phyloP scores from a whole-genome alignment of 2,329 filamentous ascomycete genomes.

The Dactylellina cionopaga region DNA sequence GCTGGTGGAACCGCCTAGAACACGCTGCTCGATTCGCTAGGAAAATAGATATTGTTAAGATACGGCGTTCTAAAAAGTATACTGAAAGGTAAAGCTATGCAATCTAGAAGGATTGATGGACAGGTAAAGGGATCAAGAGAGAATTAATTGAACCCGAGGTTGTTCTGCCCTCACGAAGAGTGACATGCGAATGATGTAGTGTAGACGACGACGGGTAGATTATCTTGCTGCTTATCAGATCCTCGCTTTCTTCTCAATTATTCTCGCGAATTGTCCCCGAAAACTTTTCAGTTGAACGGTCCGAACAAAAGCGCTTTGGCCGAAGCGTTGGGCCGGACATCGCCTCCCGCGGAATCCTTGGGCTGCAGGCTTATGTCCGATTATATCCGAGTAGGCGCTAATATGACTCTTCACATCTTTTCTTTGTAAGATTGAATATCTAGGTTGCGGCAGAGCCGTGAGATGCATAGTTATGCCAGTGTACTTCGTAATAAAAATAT shows the following conservation, averaged over 20 bases:
- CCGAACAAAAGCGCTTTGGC: slow-evolving; percentile 2
- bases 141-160: slow-evolving; percentile 27
- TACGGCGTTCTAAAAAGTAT: background rate
- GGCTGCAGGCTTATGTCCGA: background rate
- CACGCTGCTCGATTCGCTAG: slow-evolving; percentile 5
- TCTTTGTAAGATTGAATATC: too few relatives aligned
- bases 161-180: background rate
- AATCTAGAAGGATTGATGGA: slow-evolving; percentile 14
- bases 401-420: too few relatives aligned
- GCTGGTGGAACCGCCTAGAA: background rate
- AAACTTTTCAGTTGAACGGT: slow-evolving; percentile 31
- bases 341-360: background rate
- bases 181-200: slow-evolving; percentile 7
- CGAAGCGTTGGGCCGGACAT: slow-evolving; percentile 7
- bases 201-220: slow-evolving; percentile 8
- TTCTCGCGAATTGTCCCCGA: background rate
- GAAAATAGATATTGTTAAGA: background rate
- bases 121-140: slow-evolving; percentile 4
- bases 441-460: background rate
- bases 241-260: slow-evolving; percentile 16
- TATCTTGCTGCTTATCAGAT: slow-evolving; percentile 51
- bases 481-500: too few relatives aligned
- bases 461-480: too few relatives aligned
- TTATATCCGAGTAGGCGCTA: background rate
- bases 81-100: background rate